phyloP scores from a whole-genome alignment of 1,139 yeast species.

The Kurtzmaniella quercitrusa region DNA sequence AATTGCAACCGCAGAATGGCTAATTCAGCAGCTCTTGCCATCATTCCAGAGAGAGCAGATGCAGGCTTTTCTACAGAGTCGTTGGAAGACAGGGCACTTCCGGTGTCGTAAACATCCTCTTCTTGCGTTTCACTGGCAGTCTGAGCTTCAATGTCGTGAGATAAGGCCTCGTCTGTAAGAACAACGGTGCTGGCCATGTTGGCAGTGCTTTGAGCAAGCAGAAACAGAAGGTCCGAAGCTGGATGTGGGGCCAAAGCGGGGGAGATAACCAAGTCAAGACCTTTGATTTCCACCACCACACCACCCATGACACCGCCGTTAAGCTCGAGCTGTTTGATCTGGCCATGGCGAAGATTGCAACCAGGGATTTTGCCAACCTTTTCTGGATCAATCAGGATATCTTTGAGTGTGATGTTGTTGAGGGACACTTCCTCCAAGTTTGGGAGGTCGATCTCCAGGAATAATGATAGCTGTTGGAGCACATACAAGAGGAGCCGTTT shows the following conservation, averaged over 20 bases:
- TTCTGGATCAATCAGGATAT: slow-evolving; percentile 70
- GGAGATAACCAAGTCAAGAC: slow-evolving; percentile 54
- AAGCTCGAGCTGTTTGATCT: slow-evolving; percentile 48
- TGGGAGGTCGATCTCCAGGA: slow-evolving; percentile 76
- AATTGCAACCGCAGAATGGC: slow-evolving; percentile 62
- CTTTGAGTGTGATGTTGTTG: slow-evolving; percentile 48
- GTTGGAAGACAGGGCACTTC: slow-evolving; percentile 10
- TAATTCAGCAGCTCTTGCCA: slow-evolving; percentile 62
- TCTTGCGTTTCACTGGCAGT: slow-evolving; percentile 9
- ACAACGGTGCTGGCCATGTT: slow-evolving; percentile 62
- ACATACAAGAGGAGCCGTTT: slow-evolving; percentile 75
- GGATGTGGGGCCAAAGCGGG: slow-evolving; percentile 21
- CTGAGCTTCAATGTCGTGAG: slow-evolving; percentile 3
- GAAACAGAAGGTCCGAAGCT: slow-evolving; percentile 23
- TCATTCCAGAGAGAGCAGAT: slow-evolving; percentile 48
- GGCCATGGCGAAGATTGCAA: slow-evolving; percentile 59
- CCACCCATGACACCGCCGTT: slow-evolving; percentile 60
- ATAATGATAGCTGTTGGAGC: slow-evolving; percentile 75
- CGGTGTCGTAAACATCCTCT: slow-evolving; percentile 11
- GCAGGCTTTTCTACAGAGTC: slow-evolving; percentile 12
- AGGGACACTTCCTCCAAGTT: slow-evolving; percentile 74
- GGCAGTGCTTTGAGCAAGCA: slow-evolving; percentile 60
- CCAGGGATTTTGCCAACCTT: slow-evolving; percentile 66
- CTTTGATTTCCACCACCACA: slow-evolving; percentile 55
- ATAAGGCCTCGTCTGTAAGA: slow-evolving; percentile 19